phyloP scores from a whole-genome alignment of 176 grass and related monocot species.

The Puya raimondii region DNA sequence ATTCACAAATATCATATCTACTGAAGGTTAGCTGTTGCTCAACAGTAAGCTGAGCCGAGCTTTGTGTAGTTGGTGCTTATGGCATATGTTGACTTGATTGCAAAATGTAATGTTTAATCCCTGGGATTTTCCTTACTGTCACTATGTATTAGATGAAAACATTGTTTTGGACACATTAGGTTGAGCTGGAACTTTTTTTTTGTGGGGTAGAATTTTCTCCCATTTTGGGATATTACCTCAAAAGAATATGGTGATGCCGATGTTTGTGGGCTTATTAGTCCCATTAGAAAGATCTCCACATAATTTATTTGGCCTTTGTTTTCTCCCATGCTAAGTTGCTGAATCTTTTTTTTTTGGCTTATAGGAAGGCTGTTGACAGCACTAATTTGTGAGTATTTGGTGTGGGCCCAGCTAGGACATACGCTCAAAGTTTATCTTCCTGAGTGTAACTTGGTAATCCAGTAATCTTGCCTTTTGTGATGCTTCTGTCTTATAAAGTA shows the following conservation, averaged over 20 bases:
- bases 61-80: too few species aligned
- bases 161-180: too few species aligned
- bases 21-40: background rate
- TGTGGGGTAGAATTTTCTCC: too few species aligned
- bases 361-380: slow-evolving; percentile 84
- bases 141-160: too few species aligned
- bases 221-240: background rate
- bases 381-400: slow-evolving; percentile 79
- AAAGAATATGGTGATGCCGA: background rate
- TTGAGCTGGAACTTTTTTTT: too few species aligned
- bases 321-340: background rate
- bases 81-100: too few species aligned
- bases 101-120: too few species aligned
- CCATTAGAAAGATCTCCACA: background rate
- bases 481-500: background rate
- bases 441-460: slow-evolving; percentile 82
- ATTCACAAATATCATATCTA: background rate
- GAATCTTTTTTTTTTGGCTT: slow-evolving; percentile 10
- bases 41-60: too few species aligned
- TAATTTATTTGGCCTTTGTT: slow-evolving; percentile 14
- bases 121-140: too few species aligned
- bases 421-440: slow-evolving; percentile 90
- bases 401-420: slow-evolving; percentile 85
- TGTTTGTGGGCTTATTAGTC: background rate
- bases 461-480: background rate